Percentiles rank a stretch among this genome's conserved stretches.
These are phyloP conservation scores for Erysimum cheiranthoides DNA, from an alignment of 345 rosid genomes.

Conservation along the genomic window DNA sequence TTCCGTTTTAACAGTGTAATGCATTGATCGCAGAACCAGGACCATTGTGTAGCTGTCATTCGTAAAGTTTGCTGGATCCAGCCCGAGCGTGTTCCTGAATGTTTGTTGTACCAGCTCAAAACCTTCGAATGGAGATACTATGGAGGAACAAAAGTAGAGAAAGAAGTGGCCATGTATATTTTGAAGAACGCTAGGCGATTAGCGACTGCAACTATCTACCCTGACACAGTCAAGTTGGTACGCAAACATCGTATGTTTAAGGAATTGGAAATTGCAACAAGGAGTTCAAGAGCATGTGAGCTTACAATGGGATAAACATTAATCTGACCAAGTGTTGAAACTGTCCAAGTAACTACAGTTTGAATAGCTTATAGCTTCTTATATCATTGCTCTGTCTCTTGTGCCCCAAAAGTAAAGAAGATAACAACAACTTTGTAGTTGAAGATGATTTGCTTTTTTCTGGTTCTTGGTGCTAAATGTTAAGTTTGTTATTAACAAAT, in stretches of 20 bases:
- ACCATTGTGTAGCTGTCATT: too few relatives aligned
- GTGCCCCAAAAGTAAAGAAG: too few relatives aligned
- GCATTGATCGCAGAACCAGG: not conserved
- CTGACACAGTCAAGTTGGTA: not conserved
- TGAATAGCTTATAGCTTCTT: too few relatives aligned
- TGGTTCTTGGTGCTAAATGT: too few relatives aligned
- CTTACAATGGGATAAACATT: not conserved
- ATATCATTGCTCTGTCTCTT: too few relatives aligned
- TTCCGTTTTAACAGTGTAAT: too few relatives aligned
- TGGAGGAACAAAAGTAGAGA: not conserved
- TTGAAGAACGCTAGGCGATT: not conserved
- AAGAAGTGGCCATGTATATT: slow-evolving; percentile 28
- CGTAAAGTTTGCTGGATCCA: slow-evolving; percentile 3
- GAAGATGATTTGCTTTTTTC: too few relatives aligned
- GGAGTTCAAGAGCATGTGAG: slow-evolving; percentile 29
- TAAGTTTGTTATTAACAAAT: too few relatives aligned
- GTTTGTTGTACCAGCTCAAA: slow-evolving; percentile 17
- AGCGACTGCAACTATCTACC: slow-evolving; percentile 14
- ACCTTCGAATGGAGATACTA: slow-evolving; percentile 24
- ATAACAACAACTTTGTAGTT: too few relatives aligned
- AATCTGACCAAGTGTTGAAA: too few relatives aligned
- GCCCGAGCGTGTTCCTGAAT: slow-evolving; percentile 19
- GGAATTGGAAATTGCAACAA: slow-evolving; percentile 20
- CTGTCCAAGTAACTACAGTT: too few relatives aligned
- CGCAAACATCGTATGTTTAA: not conserved